A percentile compares a stretch with the other conserved stretches of the same genome.
phyloP scores from a whole-genome alignment of 371 early-diverging fungal genomes.

The Mucor saturninus region DNA sequence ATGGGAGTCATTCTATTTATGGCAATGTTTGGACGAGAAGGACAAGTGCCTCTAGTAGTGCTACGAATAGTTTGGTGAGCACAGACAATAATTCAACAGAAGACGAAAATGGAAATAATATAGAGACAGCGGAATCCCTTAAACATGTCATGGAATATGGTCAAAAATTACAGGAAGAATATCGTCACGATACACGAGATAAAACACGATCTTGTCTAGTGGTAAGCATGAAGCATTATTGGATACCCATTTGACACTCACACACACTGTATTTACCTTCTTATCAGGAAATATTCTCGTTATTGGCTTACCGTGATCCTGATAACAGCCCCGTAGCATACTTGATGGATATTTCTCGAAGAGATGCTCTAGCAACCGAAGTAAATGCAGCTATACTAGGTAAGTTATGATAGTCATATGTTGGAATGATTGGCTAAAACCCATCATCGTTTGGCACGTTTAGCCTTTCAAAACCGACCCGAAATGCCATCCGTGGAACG shows the following conservation, averaged over 20 bases:
- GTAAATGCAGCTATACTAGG: conserved; percentile 78
- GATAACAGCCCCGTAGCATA: conserved; percentile 57
- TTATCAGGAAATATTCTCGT: conserved; percentile 62
- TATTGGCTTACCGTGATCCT: conserved; percentile 81
- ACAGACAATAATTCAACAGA: background rate
- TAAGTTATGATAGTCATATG: conserved; percentile 21
- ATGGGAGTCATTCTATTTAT: background rate
- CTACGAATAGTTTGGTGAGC: background rate
- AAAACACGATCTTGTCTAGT: conserved; percentile 27
- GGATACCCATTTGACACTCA: too few relatives aligned
- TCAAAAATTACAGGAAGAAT: conserved; percentile 70
- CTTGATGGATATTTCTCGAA: conserved; percentile 47
- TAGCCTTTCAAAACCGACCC: conserved; percentile 39
- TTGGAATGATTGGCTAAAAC: too few relatives aligned
- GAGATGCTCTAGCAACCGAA: conserved; percentile 62
- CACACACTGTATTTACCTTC: background rate
- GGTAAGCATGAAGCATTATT: conserved; percentile 18
- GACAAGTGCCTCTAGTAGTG: background rate
- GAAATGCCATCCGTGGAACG: conserved; percentile 50
- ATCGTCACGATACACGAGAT: conserved; percentile 54
- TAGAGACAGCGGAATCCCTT: conserved; percentile 17
- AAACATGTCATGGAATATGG: conserved; percentile 72
- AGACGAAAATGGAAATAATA: background rate
- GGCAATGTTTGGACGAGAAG: conserved; percentile 11
- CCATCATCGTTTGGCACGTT: background rate